Evolutionary conservation across 129 eudicot species (phyloP), one percentile per base, ranked within the genome.

Genomic region (Kitagawia praeruptora): DNA sequence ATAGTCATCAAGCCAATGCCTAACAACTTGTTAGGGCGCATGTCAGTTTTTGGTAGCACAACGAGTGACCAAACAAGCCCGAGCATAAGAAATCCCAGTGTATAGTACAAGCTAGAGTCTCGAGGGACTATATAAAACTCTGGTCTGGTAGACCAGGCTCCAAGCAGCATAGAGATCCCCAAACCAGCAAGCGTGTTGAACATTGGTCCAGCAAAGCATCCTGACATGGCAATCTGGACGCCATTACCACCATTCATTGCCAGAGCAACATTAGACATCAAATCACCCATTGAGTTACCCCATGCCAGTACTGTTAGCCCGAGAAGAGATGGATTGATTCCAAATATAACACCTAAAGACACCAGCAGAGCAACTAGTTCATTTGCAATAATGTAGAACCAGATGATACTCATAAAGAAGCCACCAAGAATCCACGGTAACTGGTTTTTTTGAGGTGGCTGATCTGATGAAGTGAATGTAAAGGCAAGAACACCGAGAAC

Each of bases 211-310:
- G 98, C 98, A 48, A 86, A 91, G 80, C 95, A 89, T 34, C 98
- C 98, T 2, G 97, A 89, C 80, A 91, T 84, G 10, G 98, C 98
- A 78, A 93, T 89, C 72, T 93, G 98, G 77, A 89, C 90, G 8
- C 97, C 98, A 64, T 88, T 83, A 18, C 91, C 86, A 10, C 93
- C 91, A 39, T 85, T 88, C 76, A 84, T 79, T 2, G 98, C 97
- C 45, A 93, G 46, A 6, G 98, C 91, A 28, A 88, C 85, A 75
- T 93, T 89, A 3, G 98, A 87, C 90, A 93, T 86, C 44, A 93
- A 72, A 78, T 93, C 98, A 10, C 97, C 97, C 91, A 93, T 86
- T 15, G 98, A 93, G 78, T 93, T 91, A 0, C 98, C 98, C 97
- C 98, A 93, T 42, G 98, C 98, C 83, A 91, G 66, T 8, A 93